Evolutionary conservation across 1,284 basidiomycete species (phyloP).

Genomic region (Volvariella surrecta): DNA sequence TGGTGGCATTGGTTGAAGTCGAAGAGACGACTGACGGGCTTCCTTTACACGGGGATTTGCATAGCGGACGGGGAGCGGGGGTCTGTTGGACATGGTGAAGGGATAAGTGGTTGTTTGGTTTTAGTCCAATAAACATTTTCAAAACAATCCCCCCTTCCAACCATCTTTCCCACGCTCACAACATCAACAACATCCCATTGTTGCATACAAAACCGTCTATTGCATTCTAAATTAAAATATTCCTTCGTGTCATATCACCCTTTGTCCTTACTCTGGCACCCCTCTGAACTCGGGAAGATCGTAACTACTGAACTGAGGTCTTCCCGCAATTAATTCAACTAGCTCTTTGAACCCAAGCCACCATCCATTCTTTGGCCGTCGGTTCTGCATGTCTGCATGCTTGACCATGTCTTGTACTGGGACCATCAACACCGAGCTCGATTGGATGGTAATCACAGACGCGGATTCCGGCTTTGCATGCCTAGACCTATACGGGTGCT

Average conservation of each 20-base stretch:
- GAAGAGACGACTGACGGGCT: conserved; percentile 20
- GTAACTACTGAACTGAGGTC: conserved; percentile 40
- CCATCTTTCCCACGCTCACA: conserved; percentile 21
- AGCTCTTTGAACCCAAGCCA: conserved; percentile 70
- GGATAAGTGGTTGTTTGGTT: conserved; percentile 3
- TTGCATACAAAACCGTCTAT: not conserved
- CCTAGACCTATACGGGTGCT: conserved; percentile 37
- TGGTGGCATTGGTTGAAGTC: no score
- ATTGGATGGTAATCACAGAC: conserved; percentile 88
- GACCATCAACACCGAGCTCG: conserved; percentile 74
- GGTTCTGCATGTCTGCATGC: conserved; percentile 86
- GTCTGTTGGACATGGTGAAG: conserved; percentile 22
- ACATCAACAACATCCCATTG: conserved; percentile 14
- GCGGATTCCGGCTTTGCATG: conserved; percentile 61
- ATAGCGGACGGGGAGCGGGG: conserved; percentile 30
- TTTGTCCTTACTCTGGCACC: conserved; percentile 10
- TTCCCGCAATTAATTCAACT: conserved; percentile 64
- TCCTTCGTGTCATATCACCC: conserved; percentile 4
- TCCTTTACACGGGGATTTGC: conserved; percentile 28
- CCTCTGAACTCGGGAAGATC: conserved; percentile 15
- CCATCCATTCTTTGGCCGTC: conserved; percentile 78
- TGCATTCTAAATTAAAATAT: not conserved
- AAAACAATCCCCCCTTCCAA: conserved; percentile 15
- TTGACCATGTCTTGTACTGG: conserved; percentile 77
- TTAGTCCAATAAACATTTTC: conserved; percentile 5